Conservation (phyloP, 768 basidiomycete species). For the Termitomyces sp. region DNA sequence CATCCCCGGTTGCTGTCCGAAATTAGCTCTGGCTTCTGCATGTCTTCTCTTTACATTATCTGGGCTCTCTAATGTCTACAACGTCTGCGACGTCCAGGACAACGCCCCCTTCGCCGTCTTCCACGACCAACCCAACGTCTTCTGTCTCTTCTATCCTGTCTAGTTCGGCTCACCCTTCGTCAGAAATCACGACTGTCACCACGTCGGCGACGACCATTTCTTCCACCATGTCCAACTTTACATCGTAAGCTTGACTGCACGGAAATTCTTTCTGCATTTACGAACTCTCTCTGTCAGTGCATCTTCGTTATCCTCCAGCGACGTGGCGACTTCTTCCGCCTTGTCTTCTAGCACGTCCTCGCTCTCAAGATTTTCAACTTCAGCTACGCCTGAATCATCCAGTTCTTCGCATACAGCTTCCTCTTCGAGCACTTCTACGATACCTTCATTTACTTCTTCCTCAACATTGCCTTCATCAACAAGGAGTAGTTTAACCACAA, state of each 20-base stretch:
- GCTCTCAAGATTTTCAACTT: slow-evolving; percentile 15
- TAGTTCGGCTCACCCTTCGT: slow-evolving; percentile 12
- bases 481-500: slow-evolving; percentile 8
- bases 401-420: slow-evolving; percentile 11
- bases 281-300: neutral
- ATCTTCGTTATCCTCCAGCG: neutral
- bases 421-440: slow-evolving; percentile 19
- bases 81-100: slow-evolving; percentile 8
- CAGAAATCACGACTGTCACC: slow-evolving; percentile 6
- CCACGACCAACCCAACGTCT: slow-evolving; percentile 12
- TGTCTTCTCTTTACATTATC: slow-evolving; percentile 12
- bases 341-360: slow-evolving; percentile 14
- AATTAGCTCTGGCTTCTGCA: slow-evolving; percentile 9
- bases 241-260: slow-evolving; percentile 2
- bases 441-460: slow-evolving; percentile 16
- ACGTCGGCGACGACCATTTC: neutral
- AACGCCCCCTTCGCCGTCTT: slow-evolving; percentile 9
- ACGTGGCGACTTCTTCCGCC: slow-evolving; percentile 6
- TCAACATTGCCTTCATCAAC: slow-evolving; percentile 14
- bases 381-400: slow-evolving; percentile 8
- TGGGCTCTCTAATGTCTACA: slow-evolving; percentile 9
- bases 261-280: neutral
- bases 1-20: slow-evolving; percentile 1
- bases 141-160: slow-evolving; percentile 15
- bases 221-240: slow-evolving; percentile 9